phyloP scores from a whole-genome alignment of 116 monocot species.

The Dioscorea cayenensis region DNA sequence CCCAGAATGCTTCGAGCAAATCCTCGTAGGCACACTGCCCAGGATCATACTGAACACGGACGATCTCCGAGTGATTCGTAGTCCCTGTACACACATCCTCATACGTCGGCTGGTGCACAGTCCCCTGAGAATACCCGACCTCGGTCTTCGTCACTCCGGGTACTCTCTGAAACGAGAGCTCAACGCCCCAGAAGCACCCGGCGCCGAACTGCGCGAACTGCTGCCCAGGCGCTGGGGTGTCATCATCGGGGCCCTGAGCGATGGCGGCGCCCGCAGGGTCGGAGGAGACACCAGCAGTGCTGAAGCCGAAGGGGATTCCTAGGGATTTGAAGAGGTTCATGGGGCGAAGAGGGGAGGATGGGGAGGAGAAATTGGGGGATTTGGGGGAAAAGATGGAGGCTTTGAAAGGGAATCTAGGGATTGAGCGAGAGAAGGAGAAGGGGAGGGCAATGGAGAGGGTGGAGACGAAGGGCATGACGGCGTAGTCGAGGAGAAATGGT shows the following conservation, averaged over 20 bases:
- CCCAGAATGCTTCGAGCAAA: conserved; percentile 71
- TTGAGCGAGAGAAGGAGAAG: conserved; percentile 5
- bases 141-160: conserved; percentile 65
- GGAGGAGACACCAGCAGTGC: neutral
- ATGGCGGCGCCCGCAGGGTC: conserved; percentile 24
- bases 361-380: neutral
- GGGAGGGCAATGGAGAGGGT: neutral
- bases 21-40: conserved; percentile 48
- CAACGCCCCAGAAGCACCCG: conserved; percentile 93
- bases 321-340: neutral
- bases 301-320: neutral
- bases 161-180: conserved; percentile 79
- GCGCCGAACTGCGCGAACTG: conserved; percentile 69
- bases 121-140: conserved; percentile 84
- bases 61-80: conserved; percentile 67
- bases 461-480: neutral
- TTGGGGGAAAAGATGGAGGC: neutral
- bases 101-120: conserved; percentile 59
- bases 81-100: conserved; percentile 67
- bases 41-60: conserved; percentile 73
- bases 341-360: neutral
- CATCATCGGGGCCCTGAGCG: conserved; percentile 55
- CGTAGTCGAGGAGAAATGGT: neutral
- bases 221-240: conserved; percentile 40
- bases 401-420: neutral